Conservation (phyloP, 345 rosid species). For the Murraya paniculata region DNA sequence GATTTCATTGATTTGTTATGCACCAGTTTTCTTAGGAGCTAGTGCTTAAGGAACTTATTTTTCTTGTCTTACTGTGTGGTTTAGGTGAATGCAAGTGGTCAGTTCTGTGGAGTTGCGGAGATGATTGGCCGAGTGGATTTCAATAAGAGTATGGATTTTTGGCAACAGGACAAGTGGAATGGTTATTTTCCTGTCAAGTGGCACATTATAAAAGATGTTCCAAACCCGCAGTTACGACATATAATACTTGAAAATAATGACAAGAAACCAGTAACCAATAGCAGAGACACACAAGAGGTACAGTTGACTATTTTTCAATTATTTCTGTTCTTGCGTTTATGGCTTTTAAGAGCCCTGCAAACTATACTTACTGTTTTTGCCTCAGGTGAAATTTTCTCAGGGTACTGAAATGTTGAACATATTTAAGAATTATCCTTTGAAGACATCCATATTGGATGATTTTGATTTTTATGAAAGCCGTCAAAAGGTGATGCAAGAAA, state of each 20-base stretch:
- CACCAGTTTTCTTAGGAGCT: not conserved
- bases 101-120: constrained; percentile 73
- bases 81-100: constrained; percentile 79
- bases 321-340: not conserved
- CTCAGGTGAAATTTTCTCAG: constrained; percentile 51
- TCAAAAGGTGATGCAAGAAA: constrained; percentile 59
- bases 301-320: not conserved
- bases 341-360: not conserved
- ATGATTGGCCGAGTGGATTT: constrained; percentile 60
- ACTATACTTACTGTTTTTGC: constrained; percentile 9
- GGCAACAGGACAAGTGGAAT: constrained; percentile 83
- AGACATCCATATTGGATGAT: constrained; percentile 66
- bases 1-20: not conserved
- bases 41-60: not conserved
- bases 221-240: constrained; percentile 56
- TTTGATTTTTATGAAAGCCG: constrained; percentile 65
- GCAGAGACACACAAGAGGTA: constrained; percentile 86
- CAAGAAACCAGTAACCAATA: constrained; percentile 67
- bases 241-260: constrained; percentile 67
- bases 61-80: constrained; percentile 2
- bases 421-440: constrained; percentile 47
- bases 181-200: constrained; percentile 68
- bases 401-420: constrained; percentile 63
- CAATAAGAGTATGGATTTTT: constrained; percentile 61
- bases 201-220: constrained; percentile 69